phyloP scores from a whole-genome alignment of 2,329 filamentous ascomycete species.

The Catunica adiposa region DNA sequence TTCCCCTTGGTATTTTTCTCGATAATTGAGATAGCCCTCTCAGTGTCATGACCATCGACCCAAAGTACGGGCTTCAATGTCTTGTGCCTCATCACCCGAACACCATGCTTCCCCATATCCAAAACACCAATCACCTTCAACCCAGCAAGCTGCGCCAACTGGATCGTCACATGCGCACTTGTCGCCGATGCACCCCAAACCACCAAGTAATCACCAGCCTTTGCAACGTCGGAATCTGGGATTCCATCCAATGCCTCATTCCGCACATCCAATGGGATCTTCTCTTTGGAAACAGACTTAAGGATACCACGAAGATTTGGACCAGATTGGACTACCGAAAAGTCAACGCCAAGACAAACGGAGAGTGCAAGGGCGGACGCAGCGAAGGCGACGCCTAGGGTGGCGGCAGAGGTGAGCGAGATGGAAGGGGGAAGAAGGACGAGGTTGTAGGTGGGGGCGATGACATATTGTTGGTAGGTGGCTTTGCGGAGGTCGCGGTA shows the following conservation, averaged over 20 bases:
- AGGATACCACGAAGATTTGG: slow-evolving; percentile 43
- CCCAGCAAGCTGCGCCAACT: slow-evolving; percentile 50
- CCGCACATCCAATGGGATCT: slow-evolving; percentile 43
- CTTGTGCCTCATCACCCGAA: slow-evolving; percentile 32
- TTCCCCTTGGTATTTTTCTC: slow-evolving; percentile 37
- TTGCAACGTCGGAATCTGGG: slow-evolving; percentile 26
- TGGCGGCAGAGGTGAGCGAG: slow-evolving; percentile 39
- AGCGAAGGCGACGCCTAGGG: slow-evolving; percentile 55
- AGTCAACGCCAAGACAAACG: slow-evolving; percentile 53
- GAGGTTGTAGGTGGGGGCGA: slow-evolving; percentile 48
- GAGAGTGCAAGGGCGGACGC: slow-evolving; percentile 50
- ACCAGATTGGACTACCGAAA: slow-evolving; percentile 33
- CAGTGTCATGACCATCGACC: slow-evolving; percentile 49
- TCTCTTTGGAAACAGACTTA: slow-evolving; percentile 26
- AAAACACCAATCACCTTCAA: slow-evolving; percentile 49
- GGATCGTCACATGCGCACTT: slow-evolving; percentile 48
- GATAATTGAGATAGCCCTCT: slow-evolving; percentile 49
- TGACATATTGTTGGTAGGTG: slow-evolving; percentile 53
- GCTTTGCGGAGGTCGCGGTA: slow-evolving; percentile 58
- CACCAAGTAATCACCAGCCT: slow-evolving; percentile 49
- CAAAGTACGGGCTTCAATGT: slow-evolving; percentile 40
- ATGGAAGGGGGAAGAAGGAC: slow-evolving; percentile 41
- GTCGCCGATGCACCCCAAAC: slow-evolving; percentile 61
- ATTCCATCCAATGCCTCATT: slow-evolving; percentile 46
- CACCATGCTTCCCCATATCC: slow-evolving; percentile 49